A percentile compares a stretch with the other conserved stretches of the same genome.
These are phyloP conservation scores for Phaeotremella skinneri DNA, from an alignment of 768 basidiomycete species.

Conservation along the genomic window DNA sequence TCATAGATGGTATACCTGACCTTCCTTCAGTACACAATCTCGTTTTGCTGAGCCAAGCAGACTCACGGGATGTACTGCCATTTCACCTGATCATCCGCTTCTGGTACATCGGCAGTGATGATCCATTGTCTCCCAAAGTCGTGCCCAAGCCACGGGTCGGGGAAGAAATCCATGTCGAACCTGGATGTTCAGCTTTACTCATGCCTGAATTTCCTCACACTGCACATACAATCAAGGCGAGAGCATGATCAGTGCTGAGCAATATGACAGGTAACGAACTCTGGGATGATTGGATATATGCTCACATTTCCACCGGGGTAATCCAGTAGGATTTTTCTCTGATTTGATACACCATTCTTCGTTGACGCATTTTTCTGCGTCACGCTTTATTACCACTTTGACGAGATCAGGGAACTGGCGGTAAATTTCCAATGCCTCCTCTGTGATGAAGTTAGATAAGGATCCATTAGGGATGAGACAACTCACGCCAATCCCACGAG, in stretches of 20 bases:
- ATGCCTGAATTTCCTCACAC: background rate
- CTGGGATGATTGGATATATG: no score
- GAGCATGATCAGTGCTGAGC: background rate
- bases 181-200: background rate
- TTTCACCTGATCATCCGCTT: slow-evolving; percentile 5
- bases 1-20: slow-evolving; percentile 15
- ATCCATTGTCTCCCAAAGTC: slow-evolving; percentile 11
- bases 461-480: background rate
- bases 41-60: background rate
- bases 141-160: background rate
- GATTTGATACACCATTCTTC: slow-evolving; percentile 11
- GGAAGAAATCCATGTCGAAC: slow-evolving; percentile 19
- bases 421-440: slow-evolving; percentile 10
- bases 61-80: slow-evolving; percentile 13
- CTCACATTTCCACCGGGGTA: slow-evolving; percentile 15
- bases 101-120: slow-evolving; percentile 11
- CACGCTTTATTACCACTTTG: slow-evolving; percentile 9
- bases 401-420: slow-evolving; percentile 14
- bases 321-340: slow-evolving; percentile 13
- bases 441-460: slow-evolving; percentile 1
- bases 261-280: no score
- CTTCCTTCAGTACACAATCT: background rate
- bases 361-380: slow-evolving; percentile 1
- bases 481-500: background rate
- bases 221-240: background rate